Percentiles rank a stretch among this genome's conserved stretches.
Evolutionary conservation across 2,329 filamentous ascomycete species (phyloP).

Genomic region (Diaporthe longicolla): DNA sequence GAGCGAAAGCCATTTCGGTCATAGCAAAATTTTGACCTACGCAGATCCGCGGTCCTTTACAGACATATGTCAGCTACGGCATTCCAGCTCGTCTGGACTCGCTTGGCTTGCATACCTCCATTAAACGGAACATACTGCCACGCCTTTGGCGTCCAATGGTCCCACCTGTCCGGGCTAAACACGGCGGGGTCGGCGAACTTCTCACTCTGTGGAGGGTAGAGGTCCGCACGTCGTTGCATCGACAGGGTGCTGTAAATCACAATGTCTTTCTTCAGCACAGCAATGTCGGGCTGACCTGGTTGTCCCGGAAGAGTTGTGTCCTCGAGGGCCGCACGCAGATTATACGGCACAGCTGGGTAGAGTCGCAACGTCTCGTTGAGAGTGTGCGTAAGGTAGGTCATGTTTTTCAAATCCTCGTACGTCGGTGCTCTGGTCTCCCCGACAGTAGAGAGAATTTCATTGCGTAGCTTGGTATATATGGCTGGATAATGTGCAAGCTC

Average conservation of each 20-base stretch:
- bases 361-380: conserved; percentile 54
- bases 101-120: conserved; percentile 42
- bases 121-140: conserved; percentile 57
- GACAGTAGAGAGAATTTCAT: conserved; percentile 51
- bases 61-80: background rate
- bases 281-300: conserved; percentile 46
- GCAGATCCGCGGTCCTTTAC: conserved; percentile 58
- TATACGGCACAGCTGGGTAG: conserved; percentile 50
- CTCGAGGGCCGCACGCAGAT: conserved; percentile 47
- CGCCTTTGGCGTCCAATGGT: conserved; percentile 47
- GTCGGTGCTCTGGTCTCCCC: conserved; percentile 54
- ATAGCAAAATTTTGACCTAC: conserved; percentile 73
- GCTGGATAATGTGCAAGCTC: conserved; percentile 54
- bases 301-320: conserved; percentile 46
- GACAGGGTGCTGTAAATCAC: conserved; percentile 47
- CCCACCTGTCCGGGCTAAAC: conserved; percentile 51
- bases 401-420: conserved; percentile 62
- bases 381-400: conserved; percentile 65
- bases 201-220: conserved; percentile 47
- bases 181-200: conserved; percentile 47
- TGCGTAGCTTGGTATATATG: conserved; percentile 55
- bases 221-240: conserved; percentile 50
- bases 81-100: background rate
- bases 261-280: conserved; percentile 45
- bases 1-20: conserved; percentile 68